phyloP scores from a whole-genome alignment of 495 filamentous ascomycete species.

The Chaetomidium leptoderma region DNA sequence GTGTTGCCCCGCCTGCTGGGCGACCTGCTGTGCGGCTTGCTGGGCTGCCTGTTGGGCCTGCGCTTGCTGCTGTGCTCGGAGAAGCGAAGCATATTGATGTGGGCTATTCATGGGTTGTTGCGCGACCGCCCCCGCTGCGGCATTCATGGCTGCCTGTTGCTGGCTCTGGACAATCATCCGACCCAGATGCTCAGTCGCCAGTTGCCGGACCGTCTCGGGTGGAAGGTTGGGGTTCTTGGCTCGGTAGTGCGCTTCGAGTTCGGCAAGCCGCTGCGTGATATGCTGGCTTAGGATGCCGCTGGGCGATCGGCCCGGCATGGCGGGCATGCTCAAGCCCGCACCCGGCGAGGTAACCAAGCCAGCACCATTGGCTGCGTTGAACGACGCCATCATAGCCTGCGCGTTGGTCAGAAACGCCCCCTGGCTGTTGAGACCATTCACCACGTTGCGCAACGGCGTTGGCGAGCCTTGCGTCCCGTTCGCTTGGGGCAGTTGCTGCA shows the following conservation, averaged over 20 bases:
- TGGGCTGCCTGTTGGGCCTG: conserved; percentile 29
- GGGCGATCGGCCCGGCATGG: conserved; percentile 36
- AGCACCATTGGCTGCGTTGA: conserved; percentile 34
- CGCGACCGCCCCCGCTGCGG: conserved; percentile 38
- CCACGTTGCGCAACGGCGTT: conserved; percentile 44
- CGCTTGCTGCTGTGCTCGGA: conserved; percentile 62
- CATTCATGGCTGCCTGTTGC: conserved; percentile 37
- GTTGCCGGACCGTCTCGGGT: conserved; percentile 54
- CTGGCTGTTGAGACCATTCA: conserved; percentile 53
- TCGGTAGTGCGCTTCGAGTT: conserved; percentile 36
- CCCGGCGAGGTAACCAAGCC: conserved; percentile 41
- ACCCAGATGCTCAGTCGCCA: conserved; percentile 56
- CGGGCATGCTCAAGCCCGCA: conserved; percentile 35
- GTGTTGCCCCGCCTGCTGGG: conserved; percentile 27
- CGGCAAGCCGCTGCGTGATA: conserved; percentile 30
- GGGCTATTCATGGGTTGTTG: conserved; percentile 40
- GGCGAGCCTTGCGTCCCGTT: conserved; percentile 38
- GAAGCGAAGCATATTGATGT: conserved; percentile 69
- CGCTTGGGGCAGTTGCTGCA: conserved; percentile 33
- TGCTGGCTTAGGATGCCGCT: conserved; percentile 25
- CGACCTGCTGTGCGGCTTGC: conserved; percentile 20
- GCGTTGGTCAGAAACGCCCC: conserved; percentile 43
- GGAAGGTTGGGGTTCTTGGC: conserved; percentile 52
- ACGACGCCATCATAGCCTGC: conserved; percentile 44
- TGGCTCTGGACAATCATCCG: conserved; percentile 33